A percentile compares a stretch with the other conserved stretches of the same genome.
These are phyloP conservation scores for Extremus antarcticus DNA, from an alignment of 495 filamentous ascomycete genomes.

Conservation along the genomic window DNA sequence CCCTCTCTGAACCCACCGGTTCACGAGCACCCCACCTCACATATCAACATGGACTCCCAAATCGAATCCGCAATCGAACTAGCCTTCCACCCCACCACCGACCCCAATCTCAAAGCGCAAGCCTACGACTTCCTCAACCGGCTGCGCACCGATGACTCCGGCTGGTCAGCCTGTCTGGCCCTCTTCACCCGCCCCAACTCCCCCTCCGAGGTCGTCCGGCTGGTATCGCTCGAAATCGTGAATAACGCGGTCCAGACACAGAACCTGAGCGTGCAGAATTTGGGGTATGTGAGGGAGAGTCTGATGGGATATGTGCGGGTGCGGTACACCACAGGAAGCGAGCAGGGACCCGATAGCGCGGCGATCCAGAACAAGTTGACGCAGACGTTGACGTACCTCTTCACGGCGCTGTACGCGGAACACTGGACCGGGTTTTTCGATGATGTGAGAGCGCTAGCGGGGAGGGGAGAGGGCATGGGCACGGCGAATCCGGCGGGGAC, in stretches of 20 bases:
- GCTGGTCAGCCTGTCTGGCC: slow-evolving; percentile 74
- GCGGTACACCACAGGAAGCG: slow-evolving; percentile 49
- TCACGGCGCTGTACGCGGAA: slow-evolving; percentile 68
- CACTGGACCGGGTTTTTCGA: slow-evolving; percentile 83
- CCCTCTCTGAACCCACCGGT: not conserved
- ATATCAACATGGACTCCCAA: slow-evolving; percentile 39
- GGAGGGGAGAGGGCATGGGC: slow-evolving; percentile 34
- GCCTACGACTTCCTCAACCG: slow-evolving; percentile 81
- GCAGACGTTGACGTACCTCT: slow-evolving; percentile 87
- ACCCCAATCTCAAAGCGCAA: slow-evolving; percentile 66
- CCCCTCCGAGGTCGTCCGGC: slow-evolving; percentile 69
- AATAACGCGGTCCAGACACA: slow-evolving; percentile 78
- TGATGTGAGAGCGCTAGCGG: slow-evolving; percentile 62
- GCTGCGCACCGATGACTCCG: slow-evolving; percentile 63
- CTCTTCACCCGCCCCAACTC: slow-evolving; percentile 73
- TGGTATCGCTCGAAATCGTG: slow-evolving; percentile 79
- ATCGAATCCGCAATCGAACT: slow-evolving; percentile 89
- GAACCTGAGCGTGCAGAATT: slow-evolving; percentile 52
- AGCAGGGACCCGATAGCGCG: slow-evolving; percentile 49
- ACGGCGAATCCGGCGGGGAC: slow-evolving; percentile 56
- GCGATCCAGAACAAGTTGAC: slow-evolving; percentile 93
- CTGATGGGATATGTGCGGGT: slow-evolving; percentile 66
- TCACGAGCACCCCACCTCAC: not conserved
- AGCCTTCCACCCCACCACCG: slow-evolving; percentile 64
- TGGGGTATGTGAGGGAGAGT: slow-evolving; percentile 61